Base-by-base conservation (phyloP, 2,329 filamentous ascomycete genomes). In the Stachybotrys elegans region DNA sequence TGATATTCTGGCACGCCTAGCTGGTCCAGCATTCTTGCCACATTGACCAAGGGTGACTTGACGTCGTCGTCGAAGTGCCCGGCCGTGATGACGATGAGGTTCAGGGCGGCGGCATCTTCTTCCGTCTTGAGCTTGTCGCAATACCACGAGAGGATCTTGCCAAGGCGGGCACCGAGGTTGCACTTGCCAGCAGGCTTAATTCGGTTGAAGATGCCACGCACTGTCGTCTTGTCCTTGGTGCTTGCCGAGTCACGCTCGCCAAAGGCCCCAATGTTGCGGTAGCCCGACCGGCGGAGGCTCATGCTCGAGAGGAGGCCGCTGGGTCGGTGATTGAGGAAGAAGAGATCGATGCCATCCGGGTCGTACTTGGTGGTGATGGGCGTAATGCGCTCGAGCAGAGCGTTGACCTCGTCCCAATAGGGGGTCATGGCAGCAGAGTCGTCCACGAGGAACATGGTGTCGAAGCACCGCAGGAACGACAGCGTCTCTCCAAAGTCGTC, bases 321-420 rank as follows among this genome's bases (percentile, higher is more conserved):
- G 2, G 46, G 43, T 4, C 46, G 43, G 43, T 48, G 46, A 25
- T 48, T 48, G 34, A 48, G 34, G 32, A 48, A 48, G 40, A 45
- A 48, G 8, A 48, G 40, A 19, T 48, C 46, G 21, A 48, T 39
- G n/a, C 46, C 46, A 14, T 48, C 46, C 3, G 46, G 43, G 25
- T 48, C 46, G 32, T 48, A 38, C 40, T 46, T 41, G 32, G 46
- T 43, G 43, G 43, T 45, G 29, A 48, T 48, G 35, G 46, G 46
- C 17, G 46, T 37, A 17, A 48, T 46, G 21, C 22, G 22, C 29
- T 46, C 43, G 29, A 48, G 32, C 31, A 46, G 23, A 14, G 22
- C 35, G 22, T 43, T 46, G 43, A 48, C 23, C 12, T 48, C 46
- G 25, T 23, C 35, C 46, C 46, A 48, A 27, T 41, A 46, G 13